A percentile compares a stretch with the other conserved stretches of the same genome.
Evolutionary conservation across 1,284 basidiomycete genomes (phyloP).

Genomic region (Austropuccinia psidii): DNA sequence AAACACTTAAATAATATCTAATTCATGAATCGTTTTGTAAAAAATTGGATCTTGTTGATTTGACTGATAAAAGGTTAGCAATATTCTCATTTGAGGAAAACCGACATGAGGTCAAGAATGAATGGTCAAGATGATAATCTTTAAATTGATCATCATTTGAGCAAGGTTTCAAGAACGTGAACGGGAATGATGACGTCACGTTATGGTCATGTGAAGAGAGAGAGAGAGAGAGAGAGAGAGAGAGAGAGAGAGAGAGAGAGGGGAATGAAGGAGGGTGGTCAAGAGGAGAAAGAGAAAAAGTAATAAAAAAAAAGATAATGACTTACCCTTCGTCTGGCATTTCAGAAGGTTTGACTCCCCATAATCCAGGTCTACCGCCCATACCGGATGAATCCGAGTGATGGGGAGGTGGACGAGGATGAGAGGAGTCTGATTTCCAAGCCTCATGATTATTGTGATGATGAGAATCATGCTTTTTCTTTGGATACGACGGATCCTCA

Average conservation of each 20-base stretch:
- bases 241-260: not conserved
- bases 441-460: not conserved
- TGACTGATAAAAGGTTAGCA: too few relatives aligned
- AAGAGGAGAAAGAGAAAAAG: not conserved
- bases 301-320: not conserved
- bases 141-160: too few relatives aligned
- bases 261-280: not conserved
- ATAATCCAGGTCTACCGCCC: conserved; percentile 5
- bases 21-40: too few relatives aligned
- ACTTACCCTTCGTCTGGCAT: conserved; percentile 37
- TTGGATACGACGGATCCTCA: conserved; percentile 25
- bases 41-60: too few relatives aligned
- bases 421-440: not conserved
- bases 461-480: conserved; percentile 1
- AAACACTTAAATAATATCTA: too few relatives aligned
- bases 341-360: conserved; percentile 36
- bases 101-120: too few relatives aligned
- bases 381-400: not conserved
- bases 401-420: conserved; percentile 3
- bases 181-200: too few relatives aligned
- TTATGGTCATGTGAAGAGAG: not conserved
- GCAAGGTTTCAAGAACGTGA: too few relatives aligned
- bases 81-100: too few relatives aligned
- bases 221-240: not conserved
- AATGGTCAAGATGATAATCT: too few relatives aligned